Evolutionary conservation across 2,329 filamentous ascomycete genomes (phyloP).

Genomic region (Sclerotinia sclerotiorum): DNA sequence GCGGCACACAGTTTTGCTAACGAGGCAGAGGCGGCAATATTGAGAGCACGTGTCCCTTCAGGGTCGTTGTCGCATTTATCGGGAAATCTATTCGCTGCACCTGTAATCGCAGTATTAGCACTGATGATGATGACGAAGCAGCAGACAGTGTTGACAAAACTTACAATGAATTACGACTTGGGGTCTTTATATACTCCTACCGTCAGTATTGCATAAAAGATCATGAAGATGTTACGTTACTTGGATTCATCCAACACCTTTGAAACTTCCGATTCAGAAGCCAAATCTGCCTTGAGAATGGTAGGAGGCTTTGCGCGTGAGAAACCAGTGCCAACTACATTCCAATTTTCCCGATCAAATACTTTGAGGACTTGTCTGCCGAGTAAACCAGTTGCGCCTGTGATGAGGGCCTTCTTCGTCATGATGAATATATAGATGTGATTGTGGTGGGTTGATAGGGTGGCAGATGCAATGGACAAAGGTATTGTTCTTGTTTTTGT

Average conservation of each 20-base stretch:
- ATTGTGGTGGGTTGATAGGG: slow-evolving; percentile 1
- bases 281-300: slow-evolving; percentile 50
- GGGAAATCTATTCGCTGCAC: slow-evolving; percentile 83
- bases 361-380: slow-evolving; percentile 74
- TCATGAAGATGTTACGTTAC: slow-evolving; percentile 45
- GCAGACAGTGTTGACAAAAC: slow-evolving; percentile 33
- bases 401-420: slow-evolving; percentile 65
- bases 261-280: slow-evolving; percentile 46
- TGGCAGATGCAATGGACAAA: neutral
- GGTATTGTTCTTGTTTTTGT: neutral
- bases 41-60: slow-evolving; percentile 69
- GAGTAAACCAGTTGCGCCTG: slow-evolving; percentile 80
- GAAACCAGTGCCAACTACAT: slow-evolving; percentile 70
- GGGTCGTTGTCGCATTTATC: slow-evolving; percentile 83
- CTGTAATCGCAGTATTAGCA: slow-evolving; percentile 45
- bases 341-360: slow-evolving; percentile 68
- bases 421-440: slow-evolving; percentile 27
- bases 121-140: neutral
- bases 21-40: slow-evolving; percentile 66
- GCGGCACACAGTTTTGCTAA: slow-evolving; percentile 66
- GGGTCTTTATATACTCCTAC: slow-evolving; percentile 52
- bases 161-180: slow-evolving; percentile 79
- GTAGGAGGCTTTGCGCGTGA: slow-evolving; percentile 70
- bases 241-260: slow-evolving; percentile 53
- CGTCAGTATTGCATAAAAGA: slow-evolving; percentile 27